Evolutionary conservation across 1,139 yeast genomes (phyloP).

Genomic region (Arxiozyma heterogenica): DNA sequence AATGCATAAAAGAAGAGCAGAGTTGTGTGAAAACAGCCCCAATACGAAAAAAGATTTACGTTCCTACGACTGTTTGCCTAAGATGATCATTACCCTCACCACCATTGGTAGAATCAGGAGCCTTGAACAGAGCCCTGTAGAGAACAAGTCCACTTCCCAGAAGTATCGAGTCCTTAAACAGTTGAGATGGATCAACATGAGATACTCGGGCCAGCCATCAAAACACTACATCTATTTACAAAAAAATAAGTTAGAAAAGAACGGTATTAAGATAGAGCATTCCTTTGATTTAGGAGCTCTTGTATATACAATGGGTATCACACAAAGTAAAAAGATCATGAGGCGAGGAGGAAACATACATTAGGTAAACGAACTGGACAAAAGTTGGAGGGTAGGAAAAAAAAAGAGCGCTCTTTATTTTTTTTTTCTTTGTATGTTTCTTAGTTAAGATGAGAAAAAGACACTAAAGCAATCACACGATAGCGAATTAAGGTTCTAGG

Average conservation of each 20-base stretch:
- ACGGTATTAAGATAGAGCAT: not conserved
- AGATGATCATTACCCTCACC: not conserved
- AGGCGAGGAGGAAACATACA: too few relatives aligned
- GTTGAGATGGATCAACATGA: not conserved
- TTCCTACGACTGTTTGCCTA: not conserved
- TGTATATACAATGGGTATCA: too few relatives aligned
- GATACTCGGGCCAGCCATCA: not conserved
- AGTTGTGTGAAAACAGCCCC: not conserved
- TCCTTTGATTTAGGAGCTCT: not conserved
- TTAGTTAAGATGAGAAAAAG: not conserved
- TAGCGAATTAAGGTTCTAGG: not conserved
- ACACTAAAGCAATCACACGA: not conserved
- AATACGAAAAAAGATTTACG: not conserved
- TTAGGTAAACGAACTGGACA: too few relatives aligned
- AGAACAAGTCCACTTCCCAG: not conserved
- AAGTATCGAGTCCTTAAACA: not conserved
- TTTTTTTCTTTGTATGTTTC: not conserved
- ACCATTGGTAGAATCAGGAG: not conserved
- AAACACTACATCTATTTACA: not conserved
- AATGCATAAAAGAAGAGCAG: not conserved
- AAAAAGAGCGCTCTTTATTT: not conserved
- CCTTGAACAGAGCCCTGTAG: not conserved
- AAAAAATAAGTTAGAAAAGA: not conserved
- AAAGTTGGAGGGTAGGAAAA: too few relatives aligned
- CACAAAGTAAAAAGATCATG: too few relatives aligned